Base-by-base conservation (phyloP, 208 protist genomes). In the Leptomonas seymouri region DNA sequence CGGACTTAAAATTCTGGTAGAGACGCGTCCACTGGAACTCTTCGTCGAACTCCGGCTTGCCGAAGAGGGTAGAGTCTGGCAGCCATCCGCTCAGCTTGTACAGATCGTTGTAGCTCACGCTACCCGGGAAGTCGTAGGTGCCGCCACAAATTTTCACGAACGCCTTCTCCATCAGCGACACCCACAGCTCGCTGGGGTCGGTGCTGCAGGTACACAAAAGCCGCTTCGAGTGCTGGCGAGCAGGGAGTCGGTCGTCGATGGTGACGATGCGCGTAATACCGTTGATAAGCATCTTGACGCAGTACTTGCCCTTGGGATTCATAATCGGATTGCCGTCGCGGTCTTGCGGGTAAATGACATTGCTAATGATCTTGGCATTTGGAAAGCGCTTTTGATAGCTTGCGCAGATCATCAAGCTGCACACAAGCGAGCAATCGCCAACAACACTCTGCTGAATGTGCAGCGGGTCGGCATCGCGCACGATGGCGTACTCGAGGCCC, bases 251-350 rank as follows among this genome's bases (percentile, higher is more conserved):
- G 66, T 97, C 93, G 72, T 97, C 93, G 23, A 97, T 83, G 20
- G 86, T 87, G 46, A 97, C 87, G 56, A 95, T 82, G 25, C 93
- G 87, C 20, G 88, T 93, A 27, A 90, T 89, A 56, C 93, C 93
- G 71, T 97, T 97, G 66, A 97, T 79, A n/a, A 97, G 80, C 87
- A 97, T 93, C 73, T 96, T 96, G 8, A 97, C 84, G 69, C 81
- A 89, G 70, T 97, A 96, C 71, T 93, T 93, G 20, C 93, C 93
- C 68, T 88, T 92, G 1, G 87, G 85, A 72, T 91, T 96, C 20
- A 94, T 45, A 14, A 97, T 75, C 15, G 91, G 89, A 51, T 82
- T 82, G 4, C 91, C 80, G 18, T 90, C 74, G 20, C 53, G 51
- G 70, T 93, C 89, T 53, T 96, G 93, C 15, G 93, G 93, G 72